Base-by-base conservation (phyloP, 345 rosid genomes). In the Trapa bicornis region DNA sequence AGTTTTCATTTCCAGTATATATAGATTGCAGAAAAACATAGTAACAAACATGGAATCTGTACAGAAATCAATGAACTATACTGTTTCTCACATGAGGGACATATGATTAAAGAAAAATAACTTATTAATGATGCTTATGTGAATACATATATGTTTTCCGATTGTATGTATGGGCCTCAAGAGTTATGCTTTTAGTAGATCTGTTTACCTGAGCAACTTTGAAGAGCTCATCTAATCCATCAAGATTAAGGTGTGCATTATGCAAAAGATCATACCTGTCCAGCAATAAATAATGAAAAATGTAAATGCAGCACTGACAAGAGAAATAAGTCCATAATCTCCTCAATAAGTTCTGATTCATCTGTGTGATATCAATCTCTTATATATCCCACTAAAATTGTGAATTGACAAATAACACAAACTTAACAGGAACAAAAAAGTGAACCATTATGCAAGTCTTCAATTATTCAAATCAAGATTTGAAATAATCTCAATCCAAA, bases 241-340 rank as follows among this genome's bases (percentile, higher is more conserved):
- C 85, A 64, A 94, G 75, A 75, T 87, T 82, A 77, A 94, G 99
- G 80, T 94, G 97, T 67, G 92, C 92, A 79, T 94, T 94, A 82
- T 91, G 99, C 78, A 94, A 76, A 68, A 94, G 88, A 80, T 94
- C 97, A 72, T 91, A 94, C 79, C 99, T 93, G 81, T 73, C 63
- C 4, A 58, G 13, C 33, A 71, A 74, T 68, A 45, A 57, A 36
- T 4, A 17, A 54, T 6, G 45, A 5, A 38, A 66, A 22, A 66
- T 15, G 36, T 9, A 47, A 15, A 12, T 1, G 33, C 32, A 15
- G 32, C 33, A 60, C 60, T 36, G 33, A 32, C 0, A 11, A 32
- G 32, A 58, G 37, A 32, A 32, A 12, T 10, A 58, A 10, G 32
- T 10, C 35, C 37, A 8, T 58, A 32, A 7, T 8, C 11, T 14